Evolutionary conservation across 345 rosid species (phyloP).

Genomic region (Cardiospermum halicacabum): DNA sequence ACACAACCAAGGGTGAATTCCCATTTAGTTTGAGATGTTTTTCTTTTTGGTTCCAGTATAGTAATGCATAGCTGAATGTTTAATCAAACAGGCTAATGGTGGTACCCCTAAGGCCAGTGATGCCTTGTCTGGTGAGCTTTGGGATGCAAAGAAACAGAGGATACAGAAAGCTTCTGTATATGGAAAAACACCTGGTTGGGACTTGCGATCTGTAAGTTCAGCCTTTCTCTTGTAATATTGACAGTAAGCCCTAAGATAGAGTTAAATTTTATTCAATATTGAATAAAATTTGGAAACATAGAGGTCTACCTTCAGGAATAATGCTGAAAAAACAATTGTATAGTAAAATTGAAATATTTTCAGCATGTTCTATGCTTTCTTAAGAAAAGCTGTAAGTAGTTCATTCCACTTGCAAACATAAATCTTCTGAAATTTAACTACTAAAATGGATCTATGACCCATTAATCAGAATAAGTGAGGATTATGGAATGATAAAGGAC

Average conservation of each 20-base stretch:
- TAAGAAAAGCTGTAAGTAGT: background rate
- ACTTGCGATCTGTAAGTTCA: conserved; percentile 93
- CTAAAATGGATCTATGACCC: background rate
- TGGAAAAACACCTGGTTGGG: conserved; percentile 94
- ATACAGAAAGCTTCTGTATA: conserved; percentile 72
- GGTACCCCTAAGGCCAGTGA: conserved; percentile 78
- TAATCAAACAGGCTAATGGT: conserved; percentile 61
- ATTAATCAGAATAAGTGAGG: no score
- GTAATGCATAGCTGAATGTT: conserved; percentile 15
- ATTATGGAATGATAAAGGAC: background rate
- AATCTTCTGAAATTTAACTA: background rate
- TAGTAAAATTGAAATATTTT: background rate
- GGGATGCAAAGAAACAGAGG: conserved; percentile 87
- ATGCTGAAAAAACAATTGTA: background rate
- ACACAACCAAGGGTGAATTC: conserved; percentile 66
- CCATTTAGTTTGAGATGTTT: conserved; percentile 14
- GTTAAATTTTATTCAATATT: background rate
- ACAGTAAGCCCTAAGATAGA: no score
- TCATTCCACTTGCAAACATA: no score
- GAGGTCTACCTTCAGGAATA: background rate
- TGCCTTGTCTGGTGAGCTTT: conserved; percentile 93
- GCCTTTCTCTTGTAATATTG: conserved; percentile 6
- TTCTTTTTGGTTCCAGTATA: conserved; percentile 4
- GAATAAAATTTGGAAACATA: background rate
- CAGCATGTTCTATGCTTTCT: background rate